Conservation (phyloP, 2,329 filamentous ascomycete species). For the Alternaria triticina region DNA sequence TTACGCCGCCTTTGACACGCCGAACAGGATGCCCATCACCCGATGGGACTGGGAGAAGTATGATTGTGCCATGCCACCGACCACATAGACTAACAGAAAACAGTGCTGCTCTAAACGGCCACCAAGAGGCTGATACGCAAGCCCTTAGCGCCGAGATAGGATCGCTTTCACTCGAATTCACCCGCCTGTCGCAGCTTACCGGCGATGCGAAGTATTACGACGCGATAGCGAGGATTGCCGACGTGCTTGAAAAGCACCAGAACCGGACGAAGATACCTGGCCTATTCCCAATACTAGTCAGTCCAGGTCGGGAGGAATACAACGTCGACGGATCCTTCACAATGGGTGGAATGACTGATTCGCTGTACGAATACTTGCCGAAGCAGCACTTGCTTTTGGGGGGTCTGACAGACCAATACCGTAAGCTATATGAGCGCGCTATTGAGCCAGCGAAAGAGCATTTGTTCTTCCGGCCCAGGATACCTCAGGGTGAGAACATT, state of each 20-base stretch:
- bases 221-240: conserved; percentile 45
- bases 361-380: conserved; percentile 64
- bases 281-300: conserved; percentile 46
- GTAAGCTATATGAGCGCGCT: conserved; percentile 72
- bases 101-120: conserved; percentile 37
- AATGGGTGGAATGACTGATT: conserved; percentile 63
- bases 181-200: conserved; percentile 48
- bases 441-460: conserved; percentile 73
- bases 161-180: conserved; percentile 49
- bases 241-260: conserved; percentile 43
- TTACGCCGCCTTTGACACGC: conserved; percentile 53
- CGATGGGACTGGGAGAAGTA: conserved; percentile 50
- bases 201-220: conserved; percentile 49
- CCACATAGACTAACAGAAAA: conserved; percentile 17
- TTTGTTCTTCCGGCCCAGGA: conserved; percentile 80
- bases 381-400: conserved; percentile 77
- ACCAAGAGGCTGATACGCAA: conserved; percentile 38
- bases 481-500: conserved; percentile 70
- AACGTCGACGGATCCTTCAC: conserved; percentile 51
- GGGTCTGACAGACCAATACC: conserved; percentile 74
- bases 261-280: conserved; percentile 46
- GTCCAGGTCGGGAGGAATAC: conserved; percentile 39
- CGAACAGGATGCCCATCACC: conserved; percentile 50
- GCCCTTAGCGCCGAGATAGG: conserved; percentile 48
- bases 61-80: conserved; percentile 4